Evolutionary conservation across 2,329 filamentous ascomycete species (phyloP).

Genomic region (Penicillium italicum): DNA sequence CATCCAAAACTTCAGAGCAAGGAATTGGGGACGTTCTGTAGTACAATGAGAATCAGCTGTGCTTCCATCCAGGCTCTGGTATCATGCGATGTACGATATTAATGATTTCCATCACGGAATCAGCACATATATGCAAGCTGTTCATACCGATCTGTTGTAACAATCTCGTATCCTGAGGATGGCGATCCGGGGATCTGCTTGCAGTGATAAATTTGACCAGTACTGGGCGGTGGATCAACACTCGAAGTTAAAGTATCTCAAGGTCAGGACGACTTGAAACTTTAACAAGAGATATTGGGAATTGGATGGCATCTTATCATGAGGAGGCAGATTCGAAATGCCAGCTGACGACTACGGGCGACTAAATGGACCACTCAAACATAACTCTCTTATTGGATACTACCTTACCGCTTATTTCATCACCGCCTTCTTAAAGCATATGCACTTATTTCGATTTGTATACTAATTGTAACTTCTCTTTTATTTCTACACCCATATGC

Average conservation of each 20-base stretch:
- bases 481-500: too few relatives aligned
- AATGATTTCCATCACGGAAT: conserved; percentile 32
- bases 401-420: too few relatives aligned
- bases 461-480: too few relatives aligned
- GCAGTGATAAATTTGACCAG: conserved; percentile 39
- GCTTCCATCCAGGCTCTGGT: conserved; percentile 14
- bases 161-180: conserved; percentile 20
- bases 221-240: conserved; percentile 43
- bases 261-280: conserved; percentile 44
- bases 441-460: too few relatives aligned
- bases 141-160: conserved; percentile 33
- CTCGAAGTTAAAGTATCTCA: conserved; percentile 44
- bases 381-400: too few relatives aligned
- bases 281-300: conserved; percentile 19
- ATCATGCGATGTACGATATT: conserved; percentile 23
- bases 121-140: conserved; percentile 33
- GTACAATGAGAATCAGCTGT: conserved; percentile 31
- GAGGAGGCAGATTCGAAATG: neutral
- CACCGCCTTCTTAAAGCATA: too few relatives aligned
- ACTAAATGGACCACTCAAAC: too few relatives aligned
- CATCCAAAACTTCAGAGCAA: neutral
- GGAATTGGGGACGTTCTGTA: conserved; percentile 24
- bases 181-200: conserved; percentile 1
- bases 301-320: neutral
- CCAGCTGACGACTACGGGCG: too few relatives aligned